A percentile compares a stretch with the other conserved stretches of the same genome.
Conservation (phyloP, 805 yeast species). For the Pichia gijzeniarum region DNA sequence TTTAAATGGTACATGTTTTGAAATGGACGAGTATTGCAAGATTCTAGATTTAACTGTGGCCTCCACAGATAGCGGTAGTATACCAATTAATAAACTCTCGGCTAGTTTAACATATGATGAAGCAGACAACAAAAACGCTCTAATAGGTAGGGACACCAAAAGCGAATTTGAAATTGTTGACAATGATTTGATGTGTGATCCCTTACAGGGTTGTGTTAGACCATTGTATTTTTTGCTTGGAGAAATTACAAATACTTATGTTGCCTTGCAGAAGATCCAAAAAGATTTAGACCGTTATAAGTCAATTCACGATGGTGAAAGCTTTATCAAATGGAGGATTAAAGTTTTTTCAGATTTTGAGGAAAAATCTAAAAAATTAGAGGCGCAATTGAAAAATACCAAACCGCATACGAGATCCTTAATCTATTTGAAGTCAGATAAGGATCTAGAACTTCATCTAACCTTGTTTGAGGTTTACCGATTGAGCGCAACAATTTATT, state of each 20-base stretch:
- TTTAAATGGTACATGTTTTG: conserved; percentile 30
- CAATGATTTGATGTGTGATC: conserved; percentile 24
- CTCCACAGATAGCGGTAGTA: neutral
- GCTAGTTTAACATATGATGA: neutral
- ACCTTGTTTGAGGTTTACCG: conserved; percentile 31
- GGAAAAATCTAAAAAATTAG: conserved; percentile 9
- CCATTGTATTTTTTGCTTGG: conserved; percentile 33
- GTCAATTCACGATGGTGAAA: neutral
- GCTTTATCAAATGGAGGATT: neutral
- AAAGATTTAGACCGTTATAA: neutral
- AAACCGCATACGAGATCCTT: conserved; percentile 16
- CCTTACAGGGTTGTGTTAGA: conserved; percentile 36
- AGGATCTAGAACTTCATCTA: conserved; percentile 27
- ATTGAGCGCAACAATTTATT: conserved; percentile 17
- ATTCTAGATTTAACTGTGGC: conserved; percentile 16
- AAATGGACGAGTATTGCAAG: conserved; percentile 26
- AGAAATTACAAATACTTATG: conserved; percentile 29
- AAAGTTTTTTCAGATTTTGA: conserved; percentile 10
- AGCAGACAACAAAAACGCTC: neutral
- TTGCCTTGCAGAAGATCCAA: conserved; percentile 10
- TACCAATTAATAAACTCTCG: neutral
- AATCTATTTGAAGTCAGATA: conserved; percentile 16
- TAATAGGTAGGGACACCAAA: neutral
- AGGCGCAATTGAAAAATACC: conserved; percentile 13
- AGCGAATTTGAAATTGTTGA: conserved; percentile 9